phyloP scores from a whole-genome alignment of 2,329 filamentous ascomycete genomes.

The Aspergillus sp. region DNA sequence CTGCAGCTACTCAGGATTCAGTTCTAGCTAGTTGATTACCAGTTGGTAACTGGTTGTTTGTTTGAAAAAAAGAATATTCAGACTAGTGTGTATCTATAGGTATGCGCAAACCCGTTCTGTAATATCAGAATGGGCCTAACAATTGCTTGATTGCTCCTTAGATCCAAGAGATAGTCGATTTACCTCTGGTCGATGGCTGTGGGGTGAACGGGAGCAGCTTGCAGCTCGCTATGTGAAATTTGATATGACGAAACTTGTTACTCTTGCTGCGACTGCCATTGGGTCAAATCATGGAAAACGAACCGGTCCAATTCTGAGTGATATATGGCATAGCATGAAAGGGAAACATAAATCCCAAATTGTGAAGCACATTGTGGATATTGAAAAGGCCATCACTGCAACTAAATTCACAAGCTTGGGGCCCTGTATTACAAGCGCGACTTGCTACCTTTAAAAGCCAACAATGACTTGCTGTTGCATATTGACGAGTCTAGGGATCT shows the following conservation, averaged over 20 bases:
- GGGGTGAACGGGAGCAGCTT: conserved; percentile 26
- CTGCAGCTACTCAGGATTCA: too few species aligned
- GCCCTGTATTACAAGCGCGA: too few species aligned
- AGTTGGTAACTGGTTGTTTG: too few species aligned
- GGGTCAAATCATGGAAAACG: conserved; percentile 25
- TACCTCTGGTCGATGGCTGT: conserved; percentile 28
- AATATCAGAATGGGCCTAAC: background rate
- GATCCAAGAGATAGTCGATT: conserved; percentile 4
- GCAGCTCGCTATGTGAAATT: conserved; percentile 25
- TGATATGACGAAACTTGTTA: conserved; percentile 26
- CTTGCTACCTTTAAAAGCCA: too few species aligned
- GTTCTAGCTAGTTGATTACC: too few species aligned
- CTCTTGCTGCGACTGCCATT: conserved; percentile 22
- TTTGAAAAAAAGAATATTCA: too few species aligned
- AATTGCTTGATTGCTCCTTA: background rate
- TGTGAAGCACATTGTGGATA: conserved; percentile 11
- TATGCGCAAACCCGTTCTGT: background rate
- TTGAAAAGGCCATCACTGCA: conserved; percentile 6
- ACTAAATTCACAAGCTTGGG: too few species aligned
- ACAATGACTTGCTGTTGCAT: too few species aligned
- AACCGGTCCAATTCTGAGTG: conserved; percentile 8
- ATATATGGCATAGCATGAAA: conserved; percentile 14
- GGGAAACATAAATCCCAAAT: conserved; percentile 15
- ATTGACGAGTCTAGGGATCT: too few species aligned
- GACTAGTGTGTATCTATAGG: background rate